phyloP scores from a whole-genome alignment of 495 filamentous ascomycete species.

The Xylaria flabelliformis region DNA sequence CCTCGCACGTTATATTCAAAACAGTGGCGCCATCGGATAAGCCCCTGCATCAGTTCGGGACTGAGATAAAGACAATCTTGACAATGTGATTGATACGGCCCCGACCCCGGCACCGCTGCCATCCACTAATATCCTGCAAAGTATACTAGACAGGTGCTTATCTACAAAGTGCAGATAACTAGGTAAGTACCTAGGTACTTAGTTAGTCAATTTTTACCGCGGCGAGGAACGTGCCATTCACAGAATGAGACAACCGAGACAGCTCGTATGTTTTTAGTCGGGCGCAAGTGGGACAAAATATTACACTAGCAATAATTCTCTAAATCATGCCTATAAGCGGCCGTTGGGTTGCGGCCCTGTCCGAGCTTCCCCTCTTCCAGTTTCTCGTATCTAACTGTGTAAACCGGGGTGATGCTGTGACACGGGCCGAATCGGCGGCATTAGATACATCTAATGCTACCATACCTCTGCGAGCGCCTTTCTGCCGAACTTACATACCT shows the following conservation, averaged over 20 bases:
- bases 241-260: not conserved
- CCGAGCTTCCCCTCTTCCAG: slow-evolving; percentile 16
- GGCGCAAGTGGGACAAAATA: not conserved
- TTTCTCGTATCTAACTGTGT: slow-evolving; percentile 23
- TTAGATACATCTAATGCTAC: not conserved
- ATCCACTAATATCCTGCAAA: not conserved
- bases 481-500: not conserved
- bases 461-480: not conserved
- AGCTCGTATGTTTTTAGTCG: slow-evolving; percentile 4
- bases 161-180: not conserved
- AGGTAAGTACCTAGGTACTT: no score
- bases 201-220: not conserved
- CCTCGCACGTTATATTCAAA: slow-evolving; percentile 5
- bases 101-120: not conserved
- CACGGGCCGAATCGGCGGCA: slow-evolving; percentile 25
- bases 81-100: slow-evolving; percentile 13
- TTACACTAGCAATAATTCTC: not conserved
- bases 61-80: slow-evolving; percentile 13
- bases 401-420: not conserved
- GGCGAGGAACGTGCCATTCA: not conserved
- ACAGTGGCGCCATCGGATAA: slow-evolving; percentile 21
- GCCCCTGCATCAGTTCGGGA: slow-evolving; percentile 21
- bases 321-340: not conserved
- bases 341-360: not conserved
- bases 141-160: not conserved